phyloP scores from a whole-genome alignment of 805 yeast genomes.

The Metschnikowia cubensis region DNA sequence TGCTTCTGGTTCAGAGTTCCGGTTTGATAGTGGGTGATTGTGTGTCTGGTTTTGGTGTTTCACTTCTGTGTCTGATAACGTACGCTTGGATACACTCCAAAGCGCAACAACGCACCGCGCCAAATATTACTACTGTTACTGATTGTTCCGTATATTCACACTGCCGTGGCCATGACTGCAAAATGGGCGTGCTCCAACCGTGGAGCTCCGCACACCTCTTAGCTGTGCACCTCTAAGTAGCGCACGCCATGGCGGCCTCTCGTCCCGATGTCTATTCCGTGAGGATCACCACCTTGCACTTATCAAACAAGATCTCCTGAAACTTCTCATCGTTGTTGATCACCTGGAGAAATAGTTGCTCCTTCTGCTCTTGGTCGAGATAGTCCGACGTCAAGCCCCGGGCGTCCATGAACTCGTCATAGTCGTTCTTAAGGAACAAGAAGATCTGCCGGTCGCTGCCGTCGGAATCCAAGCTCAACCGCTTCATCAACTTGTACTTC shows the following conservation, averaged over 20 bases:
- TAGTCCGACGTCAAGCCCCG: constrained; percentile 25
- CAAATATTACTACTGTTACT: not conserved
- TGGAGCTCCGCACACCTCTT: not conserved
- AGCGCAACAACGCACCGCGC: not conserved
- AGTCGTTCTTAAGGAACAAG: constrained; percentile 39
- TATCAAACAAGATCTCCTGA: constrained; percentile 38
- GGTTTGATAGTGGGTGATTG: too few relatives aligned
- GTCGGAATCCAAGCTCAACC: constrained; percentile 41
- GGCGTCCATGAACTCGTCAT: constrained; percentile 36
- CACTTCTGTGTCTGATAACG: not conserved
- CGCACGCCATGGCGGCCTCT: not conserved
- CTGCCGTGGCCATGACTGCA: not conserved
- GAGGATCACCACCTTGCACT: constrained; percentile 39
- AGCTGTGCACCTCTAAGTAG: not conserved
- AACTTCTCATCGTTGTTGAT: constrained; percentile 38
- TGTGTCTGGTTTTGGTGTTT: too few relatives aligned
- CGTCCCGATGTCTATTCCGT: constrained; percentile 8
- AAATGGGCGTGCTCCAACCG: not conserved
- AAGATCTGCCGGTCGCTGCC: constrained; percentile 23
- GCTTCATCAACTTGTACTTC: constrained; percentile 46
- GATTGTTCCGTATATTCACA: not conserved
- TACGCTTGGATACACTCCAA: not conserved
- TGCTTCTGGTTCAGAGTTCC: too few relatives aligned
- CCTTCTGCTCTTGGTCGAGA: constrained; percentile 25
- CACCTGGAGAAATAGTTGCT: constrained; percentile 31